These are phyloP conservation scores for Xylaria nigripes DNA, from an alignment of 495 filamentous ascomycete genomes.

Conservation along the genomic window DNA sequence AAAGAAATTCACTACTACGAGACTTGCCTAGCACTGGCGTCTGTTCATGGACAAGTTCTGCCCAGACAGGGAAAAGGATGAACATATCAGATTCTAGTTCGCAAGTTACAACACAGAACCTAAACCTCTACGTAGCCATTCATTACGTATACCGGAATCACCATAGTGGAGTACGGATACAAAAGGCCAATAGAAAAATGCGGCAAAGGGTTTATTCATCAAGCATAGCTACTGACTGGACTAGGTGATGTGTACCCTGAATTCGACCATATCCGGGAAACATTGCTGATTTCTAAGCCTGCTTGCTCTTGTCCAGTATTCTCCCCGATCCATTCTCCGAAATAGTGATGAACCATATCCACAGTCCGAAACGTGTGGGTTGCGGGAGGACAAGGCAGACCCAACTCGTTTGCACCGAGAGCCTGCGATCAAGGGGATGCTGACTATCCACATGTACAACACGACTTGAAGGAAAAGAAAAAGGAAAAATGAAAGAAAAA, in stretches of 20 bases:
- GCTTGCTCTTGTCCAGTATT: not conserved
- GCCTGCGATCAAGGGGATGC: no score
- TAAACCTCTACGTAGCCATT: not conserved
- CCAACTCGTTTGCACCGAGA: not conserved
- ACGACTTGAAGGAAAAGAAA: no score
- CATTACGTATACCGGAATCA: no score
- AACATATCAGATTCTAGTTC: not conserved
- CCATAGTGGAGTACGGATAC: not conserved
- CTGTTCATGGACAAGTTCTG: no score
- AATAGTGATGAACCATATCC: no score
- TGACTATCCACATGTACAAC: no score
- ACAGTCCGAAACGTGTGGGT: no score
- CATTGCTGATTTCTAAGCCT: not conserved
- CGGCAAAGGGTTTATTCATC: no score
- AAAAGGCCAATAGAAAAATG: not conserved
- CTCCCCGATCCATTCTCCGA: not conserved
- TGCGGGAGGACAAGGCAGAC: not conserved
- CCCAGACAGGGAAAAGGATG: not conserved
- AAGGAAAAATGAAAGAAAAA: no score
- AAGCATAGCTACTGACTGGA: no score
- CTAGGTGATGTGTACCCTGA: not conserved
- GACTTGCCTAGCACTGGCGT: not conserved
- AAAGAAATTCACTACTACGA: not conserved
- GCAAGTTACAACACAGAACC: not conserved
- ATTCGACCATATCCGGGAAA: not conserved